phyloP scores from a whole-genome alignment of 192 early-diverging fungal species.

The Globomyces pollinis-pini region DNA sequence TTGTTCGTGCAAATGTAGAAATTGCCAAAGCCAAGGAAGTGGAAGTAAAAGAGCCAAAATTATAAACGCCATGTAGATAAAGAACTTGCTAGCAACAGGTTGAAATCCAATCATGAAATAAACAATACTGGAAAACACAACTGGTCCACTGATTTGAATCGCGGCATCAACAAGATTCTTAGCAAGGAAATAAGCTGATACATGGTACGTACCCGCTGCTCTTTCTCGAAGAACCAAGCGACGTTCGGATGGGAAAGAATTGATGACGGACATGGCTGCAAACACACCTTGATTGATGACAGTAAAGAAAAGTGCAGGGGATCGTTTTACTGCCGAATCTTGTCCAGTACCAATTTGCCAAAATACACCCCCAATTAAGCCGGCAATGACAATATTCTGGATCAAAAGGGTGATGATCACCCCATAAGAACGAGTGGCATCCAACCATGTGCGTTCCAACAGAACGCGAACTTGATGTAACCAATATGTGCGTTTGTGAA shows the following conservation, averaged over 20 bases:
- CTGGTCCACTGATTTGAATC: conserved; percentile 23
- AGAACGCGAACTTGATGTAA: background rate
- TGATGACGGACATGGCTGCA: conserved; percentile 22
- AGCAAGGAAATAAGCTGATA: conserved; percentile 51
- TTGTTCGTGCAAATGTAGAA: no score
- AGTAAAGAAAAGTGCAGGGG: no score
- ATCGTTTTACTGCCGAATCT: no score
- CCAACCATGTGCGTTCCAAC: background rate
- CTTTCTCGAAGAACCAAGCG: conserved; percentile 57
- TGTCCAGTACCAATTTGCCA: conserved; percentile 50
- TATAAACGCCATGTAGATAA: conserved; percentile 25
- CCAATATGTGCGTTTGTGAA: background rate
- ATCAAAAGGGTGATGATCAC: background rate
- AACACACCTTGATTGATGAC: no score
- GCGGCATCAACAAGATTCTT: no score
- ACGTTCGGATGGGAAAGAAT: conserved; percentile 23
- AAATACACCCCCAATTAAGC: conserved; percentile 37
- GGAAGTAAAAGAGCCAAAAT: conserved; percentile 32
- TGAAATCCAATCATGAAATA: conserved; percentile 26
- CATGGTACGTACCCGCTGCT: conserved; percentile 52
- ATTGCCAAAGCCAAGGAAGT: no score
- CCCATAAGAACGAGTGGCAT: background rate
- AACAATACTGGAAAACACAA: conserved; percentile 23
- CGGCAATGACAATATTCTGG: background rate
- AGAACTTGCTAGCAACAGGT: conserved; percentile 20